Conservation (phyloP, 345 rosid species). For the Cardamine chenopodiifolia region DNA sequence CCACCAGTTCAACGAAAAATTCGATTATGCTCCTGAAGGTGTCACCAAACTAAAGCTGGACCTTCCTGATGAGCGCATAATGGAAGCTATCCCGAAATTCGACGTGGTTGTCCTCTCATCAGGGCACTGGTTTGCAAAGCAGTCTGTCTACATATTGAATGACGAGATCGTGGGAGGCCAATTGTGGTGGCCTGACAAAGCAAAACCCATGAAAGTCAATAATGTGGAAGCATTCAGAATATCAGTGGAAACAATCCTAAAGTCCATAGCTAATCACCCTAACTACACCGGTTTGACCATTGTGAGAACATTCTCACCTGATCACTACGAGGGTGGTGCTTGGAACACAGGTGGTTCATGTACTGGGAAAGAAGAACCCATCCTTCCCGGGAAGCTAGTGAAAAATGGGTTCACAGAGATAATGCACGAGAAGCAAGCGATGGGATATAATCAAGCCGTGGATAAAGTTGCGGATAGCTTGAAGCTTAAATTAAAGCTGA, state of each 20-base stretch:
- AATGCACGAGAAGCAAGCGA: conserved; percentile 85
- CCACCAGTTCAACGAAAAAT: conserved; percentile 58
- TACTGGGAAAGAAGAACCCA: conserved; percentile 81
- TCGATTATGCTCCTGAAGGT: conserved; percentile 74
- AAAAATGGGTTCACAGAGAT: conserved; percentile 75
- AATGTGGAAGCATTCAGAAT: conserved; percentile 87
- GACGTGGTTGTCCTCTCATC: conserved; percentile 87
- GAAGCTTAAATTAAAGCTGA: conserved; percentile 53
- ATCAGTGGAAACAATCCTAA: conserved; percentile 77
- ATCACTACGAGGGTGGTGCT: conserved; percentile 95
- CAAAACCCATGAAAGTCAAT: conserved; percentile 71
- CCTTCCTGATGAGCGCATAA: conserved; percentile 67
- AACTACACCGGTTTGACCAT: conserved; percentile 83
- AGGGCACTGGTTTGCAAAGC: conserved; percentile 99
- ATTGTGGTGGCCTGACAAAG: conserved; percentile 86
- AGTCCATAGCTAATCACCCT: conserved; percentile 66
- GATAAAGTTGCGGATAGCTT: conserved; percentile 54
- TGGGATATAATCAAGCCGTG: conserved; percentile 51
- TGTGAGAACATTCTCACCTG: conserved; percentile 84
- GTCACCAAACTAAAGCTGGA: conserved; percentile 89
- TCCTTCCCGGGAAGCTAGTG: conserved; percentile 60
- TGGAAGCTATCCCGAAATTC: conserved; percentile 67
- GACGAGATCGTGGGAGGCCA: conserved; percentile 93
- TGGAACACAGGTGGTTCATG: conserved; percentile 99
- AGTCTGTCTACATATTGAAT: conserved; percentile 77